phyloP scores from a whole-genome alignment of 1,284 basidiomycete species.

The Malassezia japonica region DNA sequence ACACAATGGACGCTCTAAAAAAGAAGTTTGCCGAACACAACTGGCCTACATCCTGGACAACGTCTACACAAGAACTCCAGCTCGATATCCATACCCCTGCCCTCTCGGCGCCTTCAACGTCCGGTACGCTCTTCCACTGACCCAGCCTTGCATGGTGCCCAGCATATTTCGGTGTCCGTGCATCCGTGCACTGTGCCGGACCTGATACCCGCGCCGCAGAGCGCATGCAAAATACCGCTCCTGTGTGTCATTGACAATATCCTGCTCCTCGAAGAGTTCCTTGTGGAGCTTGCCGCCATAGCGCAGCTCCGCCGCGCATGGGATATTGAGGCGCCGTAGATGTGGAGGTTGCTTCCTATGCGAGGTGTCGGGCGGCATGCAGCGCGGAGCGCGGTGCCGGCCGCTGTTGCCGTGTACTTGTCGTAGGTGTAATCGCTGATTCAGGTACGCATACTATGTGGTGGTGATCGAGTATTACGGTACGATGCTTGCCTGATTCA shows the following conservation, averaged over 20 bases:
- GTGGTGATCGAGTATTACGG: too few species aligned
- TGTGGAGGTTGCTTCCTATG: not conserved
- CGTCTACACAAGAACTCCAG: too few species aligned
- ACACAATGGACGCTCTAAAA: too few species aligned
- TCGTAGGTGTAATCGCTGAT: not conserved
- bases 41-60: too few species aligned
- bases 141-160: not conserved
- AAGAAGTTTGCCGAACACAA: not conserved
- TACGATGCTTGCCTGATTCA: too few species aligned
- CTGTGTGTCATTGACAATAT: constrained; percentile 71
- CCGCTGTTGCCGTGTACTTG: not conserved
- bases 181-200: not conserved
- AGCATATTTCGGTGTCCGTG: not conserved
- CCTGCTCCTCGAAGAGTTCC: constrained; percentile 84
- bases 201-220: not conserved
- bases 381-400: not conserved
- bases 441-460: not conserved
- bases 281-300: constrained; percentile 83
- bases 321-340: not conserved
- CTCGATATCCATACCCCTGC: not conserved
- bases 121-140: too few species aligned
- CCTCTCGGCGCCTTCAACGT: too few species aligned
- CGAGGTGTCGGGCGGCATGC: not conserved
- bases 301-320: constrained; percentile 57
- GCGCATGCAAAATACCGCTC: not conserved